phyloP scores from a whole-genome alignment of 768 basidiomycete genomes.

The Leccinum rimulosum region DNA sequence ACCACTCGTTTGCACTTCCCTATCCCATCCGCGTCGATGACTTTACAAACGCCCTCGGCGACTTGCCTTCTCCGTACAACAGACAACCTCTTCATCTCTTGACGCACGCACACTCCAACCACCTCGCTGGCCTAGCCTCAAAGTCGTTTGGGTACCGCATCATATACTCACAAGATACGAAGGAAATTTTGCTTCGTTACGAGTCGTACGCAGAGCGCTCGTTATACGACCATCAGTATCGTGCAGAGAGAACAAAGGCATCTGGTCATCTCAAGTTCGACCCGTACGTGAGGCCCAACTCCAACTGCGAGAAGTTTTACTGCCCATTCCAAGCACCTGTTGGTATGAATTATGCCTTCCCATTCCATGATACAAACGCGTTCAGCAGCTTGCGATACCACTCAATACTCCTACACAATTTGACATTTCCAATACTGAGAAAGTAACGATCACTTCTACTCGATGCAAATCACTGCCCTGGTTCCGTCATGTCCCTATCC shows the following conservation, averaged over 20 bases:
- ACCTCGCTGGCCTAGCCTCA: slow-evolving; percentile 72
- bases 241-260: slow-evolving; percentile 40
- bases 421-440: slow-evolving; percentile 53
- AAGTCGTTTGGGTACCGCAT: slow-evolving; percentile 71
- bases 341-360: background rate
- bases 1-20: slow-evolving; percentile 70
- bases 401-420: slow-evolving; percentile 63
- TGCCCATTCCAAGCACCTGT: slow-evolving; percentile 60
- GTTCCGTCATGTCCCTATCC: slow-evolving; percentile 79
- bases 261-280: slow-evolving; percentile 67
- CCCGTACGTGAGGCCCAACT: slow-evolving; percentile 35
- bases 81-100: slow-evolving; percentile 62
- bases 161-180: slow-evolving; percentile 80
- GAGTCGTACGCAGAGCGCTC: slow-evolving; percentile 68
- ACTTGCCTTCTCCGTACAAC: slow-evolving; percentile 31
- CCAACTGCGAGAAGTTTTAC: slow-evolving; percentile 47
- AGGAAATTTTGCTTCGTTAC: slow-evolving; percentile 78
- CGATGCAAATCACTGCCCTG: slow-evolving; percentile 95
- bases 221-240: slow-evolving; percentile 43
- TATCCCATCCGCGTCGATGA: slow-evolving; percentile 87
- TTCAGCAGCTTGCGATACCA: slow-evolving; percentile 50
- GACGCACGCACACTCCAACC: slow-evolving; percentile 88
- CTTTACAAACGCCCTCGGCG: slow-evolving; percentile 51
- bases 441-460: slow-evolving; percentile 72
- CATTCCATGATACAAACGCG: background rate